Conservation (phyloP, 805 yeast species). For the Diddensiella transvaalensis region DNA sequence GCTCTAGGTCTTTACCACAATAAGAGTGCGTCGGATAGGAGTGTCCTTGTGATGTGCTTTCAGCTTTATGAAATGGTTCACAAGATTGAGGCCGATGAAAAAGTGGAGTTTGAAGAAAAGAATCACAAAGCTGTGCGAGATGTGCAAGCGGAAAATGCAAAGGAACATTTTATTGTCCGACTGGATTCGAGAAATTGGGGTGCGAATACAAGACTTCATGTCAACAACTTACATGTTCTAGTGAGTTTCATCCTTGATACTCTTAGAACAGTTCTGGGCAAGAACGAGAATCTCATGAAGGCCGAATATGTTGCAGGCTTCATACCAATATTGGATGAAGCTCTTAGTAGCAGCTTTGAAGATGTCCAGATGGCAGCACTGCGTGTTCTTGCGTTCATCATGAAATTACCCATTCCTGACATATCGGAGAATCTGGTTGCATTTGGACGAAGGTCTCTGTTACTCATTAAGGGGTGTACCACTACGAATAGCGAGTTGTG, state of each 20-base stretch:
- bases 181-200: constrained; percentile 45
- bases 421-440: constrained; percentile 33
- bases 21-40: constrained; percentile 51
- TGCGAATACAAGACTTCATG: constrained; percentile 35
- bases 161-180: constrained; percentile 71
- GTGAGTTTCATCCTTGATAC: constrained; percentile 76
- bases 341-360: constrained; percentile 67
- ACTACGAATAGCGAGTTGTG: constrained; percentile 73
- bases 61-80: constrained; percentile 56
- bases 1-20: constrained; percentile 78
- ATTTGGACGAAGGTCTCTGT: constrained; percentile 35
- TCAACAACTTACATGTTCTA: constrained; percentile 56
- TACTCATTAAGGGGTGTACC: constrained; percentile 69
- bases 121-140: constrained; percentile 20
- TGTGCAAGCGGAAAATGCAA: constrained; percentile 38
- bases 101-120: constrained; percentile 24
- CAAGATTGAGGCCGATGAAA: constrained; percentile 22
- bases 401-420: constrained; percentile 59
- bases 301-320: constrained; percentile 65
- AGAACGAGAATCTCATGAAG: constrained; percentile 56
- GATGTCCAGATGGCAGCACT: constrained; percentile 68
- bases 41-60: constrained; percentile 65
- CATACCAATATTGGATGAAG: constrained; percentile 62
- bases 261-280: constrained; percentile 64
- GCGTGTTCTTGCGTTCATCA: constrained; percentile 55